Conservation (phyloP, 2,329 filamentous ascomycete species). For the Exophiala calicioides region DNA sequence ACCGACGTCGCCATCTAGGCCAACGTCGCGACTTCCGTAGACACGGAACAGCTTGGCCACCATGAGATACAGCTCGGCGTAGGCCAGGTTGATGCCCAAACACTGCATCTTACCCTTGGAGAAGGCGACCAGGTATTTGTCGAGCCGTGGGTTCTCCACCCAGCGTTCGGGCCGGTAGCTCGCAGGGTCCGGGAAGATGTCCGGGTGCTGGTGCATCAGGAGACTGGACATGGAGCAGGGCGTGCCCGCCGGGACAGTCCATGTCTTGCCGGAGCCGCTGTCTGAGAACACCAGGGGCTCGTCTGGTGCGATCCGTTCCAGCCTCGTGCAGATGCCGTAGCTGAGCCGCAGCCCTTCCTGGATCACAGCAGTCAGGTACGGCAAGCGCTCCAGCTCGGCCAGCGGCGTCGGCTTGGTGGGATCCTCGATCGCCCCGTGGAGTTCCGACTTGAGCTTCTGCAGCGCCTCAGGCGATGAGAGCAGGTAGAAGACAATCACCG, state of each 20-base stretch:
- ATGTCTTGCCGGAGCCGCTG: neutral
- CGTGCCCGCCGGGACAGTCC: slow-evolving; percentile 15
- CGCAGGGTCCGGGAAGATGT: slow-evolving; percentile 40
- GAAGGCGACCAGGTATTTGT: slow-evolving; percentile 43
- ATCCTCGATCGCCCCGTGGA: slow-evolving; percentile 9
- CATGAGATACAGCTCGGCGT: slow-evolving; percentile 40
- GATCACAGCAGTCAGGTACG: slow-evolving; percentile 38
- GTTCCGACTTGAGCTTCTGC: slow-evolving; percentile 11
- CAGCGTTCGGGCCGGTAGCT: slow-evolving; percentile 43
- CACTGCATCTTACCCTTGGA: slow-evolving; percentile 48
- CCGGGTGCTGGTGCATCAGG: slow-evolving; percentile 40
- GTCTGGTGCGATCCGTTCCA: slow-evolving; percentile 32
- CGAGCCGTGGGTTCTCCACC: slow-evolving; percentile 29
- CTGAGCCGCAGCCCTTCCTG: slow-evolving; percentile 38
- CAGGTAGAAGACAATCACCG: slow-evolving; percentile 16
- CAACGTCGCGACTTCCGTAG: slow-evolving; percentile 41
- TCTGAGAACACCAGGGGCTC: slow-evolving; percentile 16
- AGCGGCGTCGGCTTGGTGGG: slow-evolving; percentile 13
- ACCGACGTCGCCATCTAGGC: slow-evolving; percentile 34
- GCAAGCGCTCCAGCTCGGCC: slow-evolving; percentile 33
- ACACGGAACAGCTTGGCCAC: slow-evolving; percentile 43
- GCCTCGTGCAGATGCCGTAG: slow-evolving; percentile 35
- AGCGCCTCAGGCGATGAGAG: slow-evolving; percentile 9
- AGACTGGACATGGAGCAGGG: slow-evolving; percentile 37
- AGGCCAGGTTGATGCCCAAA: slow-evolving; percentile 47